Evolutionary conservation across 345 rosid genomes (phyloP), one percentile per base, ranked within the genome.

Genomic region (Eucalyptus virginea): DNA sequence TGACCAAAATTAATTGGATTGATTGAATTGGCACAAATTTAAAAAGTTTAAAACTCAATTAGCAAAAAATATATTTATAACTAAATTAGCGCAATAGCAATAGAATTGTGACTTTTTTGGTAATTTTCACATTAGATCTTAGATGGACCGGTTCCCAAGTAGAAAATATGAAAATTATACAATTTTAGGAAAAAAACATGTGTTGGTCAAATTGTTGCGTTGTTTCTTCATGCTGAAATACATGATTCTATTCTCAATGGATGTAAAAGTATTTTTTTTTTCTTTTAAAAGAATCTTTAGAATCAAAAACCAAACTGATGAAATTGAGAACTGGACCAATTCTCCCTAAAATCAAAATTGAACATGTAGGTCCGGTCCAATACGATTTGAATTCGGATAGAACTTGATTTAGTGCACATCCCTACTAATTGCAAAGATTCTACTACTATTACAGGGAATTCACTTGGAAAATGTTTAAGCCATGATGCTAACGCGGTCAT

Each of bases 281-380:
- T 18, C 7, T 9, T 69, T 37, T 34, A 5, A 37, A 34, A 69
- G 23, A 69, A 23, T 18, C 14, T 69, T 34, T 3, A 18, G 2
- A 34, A 9, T 2, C 3, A 1, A 3, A 19, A 69, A 69, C 26
- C 12, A 10, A 18, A 34, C 0, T 5, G 14, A 6, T 69, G 11
- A 40, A 69, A 69, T 8, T 15, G 40, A n/a, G 7, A 69, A 34
- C 2, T 1, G 2, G 6, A 18, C 44, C 11, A 0, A 69, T 69
- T 69, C 81, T 69, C 7, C 44, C 14, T 3, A 9, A 18, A 69
- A 69, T 6, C 21, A 3, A 9, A 10, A 3, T 34, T 34, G 19
- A 9, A 72, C 13, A 1, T 2, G 2, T 18, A 3, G 11, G 42
- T 34, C 12, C 0, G 6, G 13, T 32, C 11, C 80, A 32, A 32